These are phyloP conservation scores for Crithidia fasciculata DNA, from an alignment of 208 protist genomes.

Conservation along the genomic window DNA sequence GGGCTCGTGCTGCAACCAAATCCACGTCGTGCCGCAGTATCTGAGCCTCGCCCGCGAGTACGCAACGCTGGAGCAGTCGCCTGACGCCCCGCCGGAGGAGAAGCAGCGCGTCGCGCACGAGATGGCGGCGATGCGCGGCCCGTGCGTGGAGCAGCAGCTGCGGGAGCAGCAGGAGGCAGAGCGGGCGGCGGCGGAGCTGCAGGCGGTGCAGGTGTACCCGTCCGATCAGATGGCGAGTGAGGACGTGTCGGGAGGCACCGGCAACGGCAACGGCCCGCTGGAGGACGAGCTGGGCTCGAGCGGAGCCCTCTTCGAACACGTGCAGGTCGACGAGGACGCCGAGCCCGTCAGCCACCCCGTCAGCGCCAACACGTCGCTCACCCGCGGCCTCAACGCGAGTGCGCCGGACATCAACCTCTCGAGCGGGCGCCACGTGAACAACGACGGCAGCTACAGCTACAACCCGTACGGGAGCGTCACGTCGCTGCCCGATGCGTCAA, in stretches of 20 bases:
- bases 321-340: constrained; percentile 44
- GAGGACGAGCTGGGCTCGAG: constrained; percentile 33
- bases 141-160: constrained; percentile 30
- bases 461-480: constrained; percentile 49
- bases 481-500: constrained; percentile 42
- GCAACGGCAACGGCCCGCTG: constrained; percentile 7
- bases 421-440: constrained; percentile 36
- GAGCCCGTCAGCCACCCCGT: constrained; percentile 30
- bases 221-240: neutral
- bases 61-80: constrained; percentile 18
- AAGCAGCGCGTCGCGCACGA: constrained; percentile 16
- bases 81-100: constrained; percentile 4
- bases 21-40: constrained; percentile 77
- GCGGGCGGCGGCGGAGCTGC: constrained; percentile 14
- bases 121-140: constrained; percentile 41
- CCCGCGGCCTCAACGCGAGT: constrained; percentile 29
- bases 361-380: constrained; percentile 32
- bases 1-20: constrained; percentile 84
- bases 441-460: constrained; percentile 50
- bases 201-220: neutral
- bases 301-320: constrained; percentile 45
- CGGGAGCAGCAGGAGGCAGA: constrained; percentile 29
- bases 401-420: constrained; percentile 18
- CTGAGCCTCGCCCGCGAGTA: constrained; percentile 41
- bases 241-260: neutral